Evolutionary conservation across 2,329 filamentous ascomycete species (phyloP).

Genomic region (Diaporthe aspalathi): DNA sequence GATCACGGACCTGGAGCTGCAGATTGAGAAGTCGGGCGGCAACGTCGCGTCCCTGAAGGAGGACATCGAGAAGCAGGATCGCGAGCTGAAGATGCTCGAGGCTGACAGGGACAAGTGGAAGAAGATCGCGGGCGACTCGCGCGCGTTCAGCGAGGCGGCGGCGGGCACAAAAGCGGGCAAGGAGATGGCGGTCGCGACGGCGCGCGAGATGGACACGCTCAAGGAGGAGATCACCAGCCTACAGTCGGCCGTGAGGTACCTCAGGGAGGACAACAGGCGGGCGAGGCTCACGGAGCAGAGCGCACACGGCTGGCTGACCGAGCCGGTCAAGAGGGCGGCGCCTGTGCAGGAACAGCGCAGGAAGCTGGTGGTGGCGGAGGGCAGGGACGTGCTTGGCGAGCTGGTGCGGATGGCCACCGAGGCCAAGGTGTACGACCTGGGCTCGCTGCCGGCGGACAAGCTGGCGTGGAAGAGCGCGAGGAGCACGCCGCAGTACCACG

Average conservation of each 20-base stretch:
- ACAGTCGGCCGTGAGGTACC: slow-evolving; percentile 73
- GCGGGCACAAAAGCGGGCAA: slow-evolving; percentile 65
- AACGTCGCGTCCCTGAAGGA: slow-evolving; percentile 67
- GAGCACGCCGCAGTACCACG: slow-evolving; percentile 73
- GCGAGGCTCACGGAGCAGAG: slow-evolving; percentile 68
- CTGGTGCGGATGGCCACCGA: slow-evolving; percentile 70
- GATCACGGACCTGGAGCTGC: slow-evolving; percentile 73
- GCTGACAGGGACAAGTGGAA: slow-evolving; percentile 77
- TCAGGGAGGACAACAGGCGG: slow-evolving; percentile 74
- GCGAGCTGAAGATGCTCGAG: slow-evolving; percentile 73
- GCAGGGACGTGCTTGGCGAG: slow-evolving; percentile 72
- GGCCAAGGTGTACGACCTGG: slow-evolving; percentile 71
- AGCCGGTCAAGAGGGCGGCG: slow-evolving; percentile 65
- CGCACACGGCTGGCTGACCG: slow-evolving; percentile 70
- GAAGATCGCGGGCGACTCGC: slow-evolving; percentile 73
- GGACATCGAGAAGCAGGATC: slow-evolving; percentile 74
- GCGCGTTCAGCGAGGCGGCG: slow-evolving; percentile 63
- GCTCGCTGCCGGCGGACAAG: slow-evolving; percentile 66
- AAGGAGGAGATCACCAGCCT: slow-evolving; percentile 74
- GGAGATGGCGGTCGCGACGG: slow-evolving; percentile 75
- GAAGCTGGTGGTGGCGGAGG: slow-evolving; percentile 68
- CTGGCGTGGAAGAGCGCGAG: slow-evolving; percentile 74
- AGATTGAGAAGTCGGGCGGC: slow-evolving; percentile 65
- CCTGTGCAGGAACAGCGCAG: slow-evolving; percentile 61
- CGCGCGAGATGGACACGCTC: slow-evolving; percentile 78